Conservation (phyloP, 1,139 yeast species). For the Yamadazyma aaseri region DNA sequence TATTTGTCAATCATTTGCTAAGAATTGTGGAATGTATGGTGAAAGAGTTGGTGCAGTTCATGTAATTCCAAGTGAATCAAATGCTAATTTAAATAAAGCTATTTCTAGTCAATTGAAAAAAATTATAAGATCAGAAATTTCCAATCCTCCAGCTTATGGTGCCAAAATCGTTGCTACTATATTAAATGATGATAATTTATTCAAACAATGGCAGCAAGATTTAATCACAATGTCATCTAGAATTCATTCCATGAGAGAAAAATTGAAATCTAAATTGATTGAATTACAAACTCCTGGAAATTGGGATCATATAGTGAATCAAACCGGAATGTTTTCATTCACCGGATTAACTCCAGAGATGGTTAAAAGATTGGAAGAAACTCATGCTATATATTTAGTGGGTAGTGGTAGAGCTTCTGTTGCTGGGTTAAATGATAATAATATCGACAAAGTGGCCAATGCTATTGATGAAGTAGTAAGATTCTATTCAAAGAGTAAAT, state of each 20-base stretch:
- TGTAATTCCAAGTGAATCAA: slow-evolving; percentile 51
- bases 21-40: slow-evolving; percentile 96
- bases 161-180: slow-evolving; percentile 87
- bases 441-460: slow-evolving; percentile 76
- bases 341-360: slow-evolving; percentile 82
- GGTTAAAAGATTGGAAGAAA: slow-evolving; percentile 73
- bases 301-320: slow-evolving; percentile 92
- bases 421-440: slow-evolving; percentile 85
- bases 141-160: slow-evolving; percentile 96
- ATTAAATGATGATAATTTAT: slow-evolving; percentile 61
- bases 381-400: slow-evolving; percentile 77
- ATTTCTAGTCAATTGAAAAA: slow-evolving; percentile 74
- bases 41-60: slow-evolving; percentile 96
- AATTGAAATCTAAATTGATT: slow-evolving; percentile 61
- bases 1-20: slow-evolving; percentile 95
- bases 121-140: slow-evolving; percentile 78
- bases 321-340: slow-evolving; percentile 96
- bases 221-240: slow-evolving; percentile 86
- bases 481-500: slow-evolving; percentile 32
- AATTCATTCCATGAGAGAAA: slow-evolving; percentile 72
- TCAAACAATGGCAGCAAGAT: slow-evolving; percentile 81
- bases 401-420: slow-evolving; percentile 89
- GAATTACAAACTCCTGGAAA: slow-evolving; percentile 76
- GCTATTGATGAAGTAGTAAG: slow-evolving; percentile 80
- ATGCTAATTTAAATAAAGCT: slow-evolving; percentile 43